Conservation (phyloP, 2,329 filamentous ascomycete genomes). For the Aureobasidium sp. region DNA sequence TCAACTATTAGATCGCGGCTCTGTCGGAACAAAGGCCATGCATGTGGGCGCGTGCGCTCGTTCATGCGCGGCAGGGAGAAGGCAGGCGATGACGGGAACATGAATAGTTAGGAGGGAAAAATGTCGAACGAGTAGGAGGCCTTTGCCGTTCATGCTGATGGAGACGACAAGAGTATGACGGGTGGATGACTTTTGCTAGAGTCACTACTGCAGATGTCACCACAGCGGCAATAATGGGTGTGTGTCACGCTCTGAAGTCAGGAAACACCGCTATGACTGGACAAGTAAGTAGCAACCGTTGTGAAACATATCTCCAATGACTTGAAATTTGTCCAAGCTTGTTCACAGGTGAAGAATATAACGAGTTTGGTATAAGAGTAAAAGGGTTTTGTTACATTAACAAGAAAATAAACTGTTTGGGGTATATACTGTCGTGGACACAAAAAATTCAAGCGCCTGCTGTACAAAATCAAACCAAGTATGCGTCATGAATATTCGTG, state of each 20-base stretch:
- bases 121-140: not conserved
- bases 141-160: not conserved
- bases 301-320: too few species aligned
- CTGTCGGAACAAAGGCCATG: not conserved
- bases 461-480: not conserved
- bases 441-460: constrained; percentile 3
- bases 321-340: too few species aligned
- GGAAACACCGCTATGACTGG: not conserved
- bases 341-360: too few species aligned
- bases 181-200: too few species aligned
- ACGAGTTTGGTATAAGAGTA: too few species aligned
- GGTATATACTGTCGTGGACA: not conserved
- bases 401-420: not conserved
- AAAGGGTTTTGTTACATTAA: not conserved
- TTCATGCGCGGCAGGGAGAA: not conserved
- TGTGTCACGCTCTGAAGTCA: not conserved
- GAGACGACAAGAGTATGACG: not conserved
- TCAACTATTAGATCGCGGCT: not conserved
- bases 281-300: too few species aligned
- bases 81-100: not conserved
- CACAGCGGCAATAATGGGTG: too few species aligned
- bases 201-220: too few species aligned
- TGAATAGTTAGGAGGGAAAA: not conserved
- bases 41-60: not conserved
- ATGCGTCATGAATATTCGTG: not conserved